phyloP scores from a whole-genome alignment of 177 flowering plant species.

The Vitis hybrid region DNA sequence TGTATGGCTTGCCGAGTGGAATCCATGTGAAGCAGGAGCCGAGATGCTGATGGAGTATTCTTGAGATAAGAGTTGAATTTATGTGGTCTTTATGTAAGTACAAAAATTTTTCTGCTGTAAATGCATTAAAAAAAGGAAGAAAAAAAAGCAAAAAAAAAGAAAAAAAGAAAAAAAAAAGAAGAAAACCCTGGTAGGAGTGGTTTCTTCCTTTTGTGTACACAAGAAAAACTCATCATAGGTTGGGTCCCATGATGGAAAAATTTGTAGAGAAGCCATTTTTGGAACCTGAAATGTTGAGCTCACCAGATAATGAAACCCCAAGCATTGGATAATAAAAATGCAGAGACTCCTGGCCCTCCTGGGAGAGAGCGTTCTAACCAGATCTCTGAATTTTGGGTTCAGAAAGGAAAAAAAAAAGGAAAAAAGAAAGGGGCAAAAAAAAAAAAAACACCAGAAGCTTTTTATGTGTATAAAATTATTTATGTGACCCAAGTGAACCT shows the following conservation, averaged over 20 bases:
- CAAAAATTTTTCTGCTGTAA: constrained; percentile 27
- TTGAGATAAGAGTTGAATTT: constrained; percentile 7
- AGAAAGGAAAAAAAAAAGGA: background rate
- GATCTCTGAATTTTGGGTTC: constrained; percentile 15
- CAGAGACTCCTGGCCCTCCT: constrained; percentile 15
- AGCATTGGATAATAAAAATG: constrained; percentile 19
- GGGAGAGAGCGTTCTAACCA: constrained; percentile 11
- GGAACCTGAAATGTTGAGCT: constrained; percentile 22
- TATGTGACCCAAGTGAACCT: no score
- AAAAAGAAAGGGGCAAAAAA: no score
- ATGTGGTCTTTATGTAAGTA: constrained; percentile 34
- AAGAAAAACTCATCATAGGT: constrained; percentile 2
- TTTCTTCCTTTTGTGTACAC: constrained; percentile 20
- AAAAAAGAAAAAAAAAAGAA: background rate
- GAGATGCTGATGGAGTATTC: constrained; percentile 32
- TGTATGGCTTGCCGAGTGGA: constrained; percentile 32
- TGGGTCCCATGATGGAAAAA: constrained; percentile 16
- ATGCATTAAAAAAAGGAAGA: constrained; percentile 8
- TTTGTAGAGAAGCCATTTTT: constrained; percentile 37
- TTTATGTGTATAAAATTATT: constrained; percentile 10
- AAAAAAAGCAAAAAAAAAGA: no score
- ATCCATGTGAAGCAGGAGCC: constrained; percentile 60
- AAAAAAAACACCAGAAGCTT: no score
- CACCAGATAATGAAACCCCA: constrained; percentile 14
- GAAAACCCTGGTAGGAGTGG: constrained; percentile 21